Evolutionary conservation across 805 yeast species (phyloP), one percentile per base, ranked within the genome.

Genomic region (Yamadazyma tumulicola): DNA sequence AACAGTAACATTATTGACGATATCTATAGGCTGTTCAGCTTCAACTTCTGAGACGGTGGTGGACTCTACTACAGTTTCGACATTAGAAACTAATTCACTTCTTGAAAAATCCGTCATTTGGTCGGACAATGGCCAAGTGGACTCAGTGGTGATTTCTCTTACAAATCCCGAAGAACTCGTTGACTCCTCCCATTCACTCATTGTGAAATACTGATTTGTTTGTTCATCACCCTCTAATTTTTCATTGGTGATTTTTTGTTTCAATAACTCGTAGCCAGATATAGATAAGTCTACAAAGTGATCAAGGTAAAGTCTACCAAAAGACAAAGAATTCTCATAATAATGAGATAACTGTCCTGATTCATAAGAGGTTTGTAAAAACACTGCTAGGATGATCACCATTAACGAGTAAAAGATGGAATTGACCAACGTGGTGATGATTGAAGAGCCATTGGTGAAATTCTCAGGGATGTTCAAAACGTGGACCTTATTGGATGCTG

Each of bases 401-500:
- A 65, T 20, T 6, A 68, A 26, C 13, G 61, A 52, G n/a, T 57
- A 52, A 34, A 65, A 49, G 31, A 68, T 48, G 37, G 57, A 57
- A 31, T 50, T 55, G 54, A 68, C 47, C 14, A 64, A 31, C 8
- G 63, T 43, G 14, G 63, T 60, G 27, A 68, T 33, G 26, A 54
- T 40, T 6, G 75, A 68, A 36, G 56, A 60, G 5, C 75, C 63
- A 4, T 52, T 51, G 1, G 72, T 59, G 40, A 67, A 67, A 15
- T 68, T 69, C 16, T 57, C 60, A 3, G 93, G 89, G 14, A 86
- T 55, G 37, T 64, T 67, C 38, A 80, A 59, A 6, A 86, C 77
- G 46, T 72, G 77, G 19, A 87, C 73, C 1, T 86, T 71, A 41
- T 82, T 80, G 3, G 93, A 85, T 1, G 89, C 94, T 21, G 91